Percentiles rank a stretch among this genome's conserved stretches.
phyloP scores from a whole-genome alignment of 208 protist species.

The Tritrichomonas foetus region DNA sequence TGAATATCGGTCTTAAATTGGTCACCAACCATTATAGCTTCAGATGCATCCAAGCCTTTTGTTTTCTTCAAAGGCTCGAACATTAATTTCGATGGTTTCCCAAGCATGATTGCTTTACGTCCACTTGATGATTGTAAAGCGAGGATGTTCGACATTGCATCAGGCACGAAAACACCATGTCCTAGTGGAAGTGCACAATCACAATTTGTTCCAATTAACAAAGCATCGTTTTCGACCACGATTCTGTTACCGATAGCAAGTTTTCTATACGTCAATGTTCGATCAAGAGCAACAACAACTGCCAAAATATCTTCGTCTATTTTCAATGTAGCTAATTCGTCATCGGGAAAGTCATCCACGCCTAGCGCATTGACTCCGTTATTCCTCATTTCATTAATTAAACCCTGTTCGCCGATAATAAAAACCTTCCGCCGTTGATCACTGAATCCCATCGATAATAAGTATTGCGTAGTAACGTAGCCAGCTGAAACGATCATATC shows the following conservation, averaged over 20 bases:
- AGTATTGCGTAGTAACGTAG: neutral
- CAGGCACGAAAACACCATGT: neutral
- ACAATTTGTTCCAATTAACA: constrained; percentile 39
- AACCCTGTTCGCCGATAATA: neutral
- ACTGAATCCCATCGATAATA: neutral
- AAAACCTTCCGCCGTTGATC: constrained; percentile 7
- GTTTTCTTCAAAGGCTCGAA: neutral
- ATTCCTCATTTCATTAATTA: neutral
- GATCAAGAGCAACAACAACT: neutral
- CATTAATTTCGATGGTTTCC: neutral
- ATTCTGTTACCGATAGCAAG: constrained; percentile 15
- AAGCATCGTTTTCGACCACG: constrained; percentile 27
- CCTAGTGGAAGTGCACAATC: constrained; percentile 9
- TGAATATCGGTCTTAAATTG: constrained; percentile 24
- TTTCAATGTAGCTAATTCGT: neutral
- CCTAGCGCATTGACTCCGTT: constrained; percentile 1
- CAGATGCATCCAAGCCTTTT: neutral
- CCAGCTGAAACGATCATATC: constrained; percentile 40
- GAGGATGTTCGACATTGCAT: neutral
- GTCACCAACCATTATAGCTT: constrained; percentile 33
- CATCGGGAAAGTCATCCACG: neutral
- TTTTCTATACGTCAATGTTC: constrained; percentile 21
- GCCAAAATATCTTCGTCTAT: neutral
- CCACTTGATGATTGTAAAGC: neutral
- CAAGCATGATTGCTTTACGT: neutral